Evolutionary conservation across 768 basidiomycete genomes (phyloP).

Genomic region (Tulasnella sp.): DNA sequence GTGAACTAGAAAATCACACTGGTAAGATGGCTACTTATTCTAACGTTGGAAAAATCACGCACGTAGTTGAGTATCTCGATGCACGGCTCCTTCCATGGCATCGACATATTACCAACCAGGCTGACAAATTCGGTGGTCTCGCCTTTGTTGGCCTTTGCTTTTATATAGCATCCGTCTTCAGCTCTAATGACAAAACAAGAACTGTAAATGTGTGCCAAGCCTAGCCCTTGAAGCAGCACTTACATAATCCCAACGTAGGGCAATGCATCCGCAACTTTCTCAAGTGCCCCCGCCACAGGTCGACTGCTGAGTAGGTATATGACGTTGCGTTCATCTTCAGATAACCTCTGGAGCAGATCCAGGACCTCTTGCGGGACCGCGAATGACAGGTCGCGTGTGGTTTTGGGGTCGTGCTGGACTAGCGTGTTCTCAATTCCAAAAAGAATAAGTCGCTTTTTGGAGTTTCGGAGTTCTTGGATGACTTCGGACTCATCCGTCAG

Average conservation of each 20-base stretch:
- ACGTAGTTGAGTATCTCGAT: conserved; percentile 85
- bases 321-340: conserved; percentile 68
- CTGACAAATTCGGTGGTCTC: conserved; percentile 64
- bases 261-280: conserved; percentile 60
- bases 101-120: conserved; percentile 76
- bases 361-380: conserved; percentile 50
- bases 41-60: conserved; percentile 42
- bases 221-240: conserved; percentile 41
- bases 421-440: conserved; percentile 80
- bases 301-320: conserved; percentile 84
- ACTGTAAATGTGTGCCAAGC: not conserved
- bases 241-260: conserved; percentile 77
- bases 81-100: conserved; percentile 80
- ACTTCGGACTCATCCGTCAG: conserved; percentile 16
- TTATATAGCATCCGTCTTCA: conserved; percentile 87
- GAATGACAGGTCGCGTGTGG: conserved; percentile 33
- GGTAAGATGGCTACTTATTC: not conserved
- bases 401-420: conserved; percentile 50
- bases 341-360: conserved; percentile 59
- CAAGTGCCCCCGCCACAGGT: conserved; percentile 63
- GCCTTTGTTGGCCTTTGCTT: conserved; percentile 47
- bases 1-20: conserved; percentile 60
- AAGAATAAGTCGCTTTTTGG: conserved; percentile 64
- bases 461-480: conserved; percentile 67
- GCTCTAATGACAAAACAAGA: conserved; percentile 50